Percentiles rank a stretch among this genome's conserved stretches.
Conservation (phyloP, 345 rosid genomes). For the Dovyalis caffra region DNA sequence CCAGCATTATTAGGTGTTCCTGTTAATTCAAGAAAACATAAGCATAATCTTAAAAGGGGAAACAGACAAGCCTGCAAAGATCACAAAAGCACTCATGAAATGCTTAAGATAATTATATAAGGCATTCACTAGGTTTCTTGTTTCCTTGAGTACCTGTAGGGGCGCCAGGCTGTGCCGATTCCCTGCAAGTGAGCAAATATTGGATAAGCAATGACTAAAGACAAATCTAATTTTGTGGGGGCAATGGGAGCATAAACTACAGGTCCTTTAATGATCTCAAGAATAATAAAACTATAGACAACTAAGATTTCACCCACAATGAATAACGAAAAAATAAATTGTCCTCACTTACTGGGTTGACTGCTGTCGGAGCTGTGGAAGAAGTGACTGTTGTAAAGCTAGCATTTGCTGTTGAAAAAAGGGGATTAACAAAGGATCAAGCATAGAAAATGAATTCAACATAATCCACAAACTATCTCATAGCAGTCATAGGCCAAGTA, state of each 20-base stretch:
- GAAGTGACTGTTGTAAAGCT: slow-evolving; percentile 52
- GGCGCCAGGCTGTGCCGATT: slow-evolving; percentile 41
- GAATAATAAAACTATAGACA: background rate
- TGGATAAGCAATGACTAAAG: background rate
- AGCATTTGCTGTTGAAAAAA: slow-evolving; percentile 46
- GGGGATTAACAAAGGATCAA: background rate
- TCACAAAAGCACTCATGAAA: background rate
- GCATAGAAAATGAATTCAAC: background rate
- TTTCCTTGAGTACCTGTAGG: slow-evolving; percentile 36
- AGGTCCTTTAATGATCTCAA: background rate
- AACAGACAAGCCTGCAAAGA: background rate
- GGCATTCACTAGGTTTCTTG: background rate
- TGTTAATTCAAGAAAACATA: slow-evolving; percentile 20
- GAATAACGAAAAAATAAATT: background rate
- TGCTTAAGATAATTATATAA: background rate
- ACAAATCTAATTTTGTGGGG: background rate
- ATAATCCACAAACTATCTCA: background rate
- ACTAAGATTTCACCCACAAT: background rate
- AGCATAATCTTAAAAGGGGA: background rate
- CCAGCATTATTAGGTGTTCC: slow-evolving; percentile 47
- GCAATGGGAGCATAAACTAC: background rate
- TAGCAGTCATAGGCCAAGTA: too few relatives aligned
- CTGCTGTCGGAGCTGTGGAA: slow-evolving; percentile 54
- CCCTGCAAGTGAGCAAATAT: slow-evolving; percentile 37
- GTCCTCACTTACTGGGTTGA: slow-evolving; percentile 48